Percentiles rank a stretch among this genome's conserved stretches.
These are phyloP conservation scores for Mycena epipterygia DNA, from an alignment of 768 basidiomycete genomes.

Conservation along the genomic window DNA sequence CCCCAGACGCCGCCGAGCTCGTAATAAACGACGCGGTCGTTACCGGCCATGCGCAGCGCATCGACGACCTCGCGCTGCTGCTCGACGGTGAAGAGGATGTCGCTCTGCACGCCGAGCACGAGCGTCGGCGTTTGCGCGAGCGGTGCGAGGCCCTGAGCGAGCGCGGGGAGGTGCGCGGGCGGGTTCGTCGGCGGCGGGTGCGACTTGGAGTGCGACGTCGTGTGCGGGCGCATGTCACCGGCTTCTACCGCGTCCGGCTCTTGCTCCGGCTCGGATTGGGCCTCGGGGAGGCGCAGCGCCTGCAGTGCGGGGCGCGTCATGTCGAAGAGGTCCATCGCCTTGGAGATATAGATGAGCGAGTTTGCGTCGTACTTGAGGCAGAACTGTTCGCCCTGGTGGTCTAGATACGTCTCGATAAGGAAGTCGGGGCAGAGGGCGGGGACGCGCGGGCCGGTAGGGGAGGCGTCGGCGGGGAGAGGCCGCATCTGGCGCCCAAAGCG, in stretches of 20 bases:
- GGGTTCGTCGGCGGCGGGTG: constrained; percentile 82
- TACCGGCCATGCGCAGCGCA: constrained; percentile 92
- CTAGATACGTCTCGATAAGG: constrained; percentile 98
- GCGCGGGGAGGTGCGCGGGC: constrained; percentile 79
- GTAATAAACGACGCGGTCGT: constrained; percentile 92
- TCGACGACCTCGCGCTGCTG: constrained; percentile 97
- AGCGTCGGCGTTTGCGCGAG: constrained; percentile 84
- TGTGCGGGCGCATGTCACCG: constrained; percentile 45
- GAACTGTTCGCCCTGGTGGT: constrained; percentile 97
- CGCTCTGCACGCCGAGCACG: constrained; percentile 95
- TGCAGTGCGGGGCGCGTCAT: constrained; percentile 85
- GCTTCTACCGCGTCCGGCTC: constrained; percentile 47
- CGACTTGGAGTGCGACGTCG: constrained; percentile 72
- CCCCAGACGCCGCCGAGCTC: constrained; percentile 99
- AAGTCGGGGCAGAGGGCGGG: constrained; percentile 97
- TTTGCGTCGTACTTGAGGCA: constrained; percentile 99
- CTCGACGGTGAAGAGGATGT: constrained; percentile 96
- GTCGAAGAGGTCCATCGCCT: constrained; percentile 99
- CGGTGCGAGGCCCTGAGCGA: constrained; percentile 84
- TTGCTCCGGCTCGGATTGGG: constrained; percentile 40
- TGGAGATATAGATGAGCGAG: constrained; percentile 97
- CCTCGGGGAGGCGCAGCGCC: constrained; percentile 68
- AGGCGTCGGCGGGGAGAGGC: constrained; percentile 51
- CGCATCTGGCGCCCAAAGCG: constrained; percentile 91
- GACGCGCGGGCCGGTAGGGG: constrained; percentile 50